A percentile compares a stretch with the other conserved stretches of the same genome.
Evolutionary conservation across 768 basidiomycete species (phyloP).

Genomic region (Artomyces pyxidatus): DNA sequence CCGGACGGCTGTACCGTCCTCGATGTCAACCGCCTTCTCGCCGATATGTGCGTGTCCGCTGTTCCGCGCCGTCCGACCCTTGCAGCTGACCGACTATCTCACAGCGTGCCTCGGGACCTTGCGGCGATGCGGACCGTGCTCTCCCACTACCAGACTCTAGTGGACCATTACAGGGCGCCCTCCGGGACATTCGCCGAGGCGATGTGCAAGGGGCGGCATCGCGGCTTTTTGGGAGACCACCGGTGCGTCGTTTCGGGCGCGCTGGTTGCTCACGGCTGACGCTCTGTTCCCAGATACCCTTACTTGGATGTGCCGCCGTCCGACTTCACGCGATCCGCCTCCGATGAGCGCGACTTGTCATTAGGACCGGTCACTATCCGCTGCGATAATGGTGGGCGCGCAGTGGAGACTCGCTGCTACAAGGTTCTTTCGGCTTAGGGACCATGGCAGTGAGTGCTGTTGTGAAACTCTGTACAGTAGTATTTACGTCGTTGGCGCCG

Average conservation of each 20-base stretch:
- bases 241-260: conserved; percentile 5
- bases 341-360: conserved; percentile 5
- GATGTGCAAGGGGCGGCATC: conserved; percentile 4
- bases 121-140: conserved; percentile 13
- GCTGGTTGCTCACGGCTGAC: not conserved
- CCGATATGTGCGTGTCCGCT: conserved; percentile 13
- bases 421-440: no score
- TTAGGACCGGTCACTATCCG: conserved; percentile 11
- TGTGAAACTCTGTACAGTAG: no score
- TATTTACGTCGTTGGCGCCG: no score
- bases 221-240: conserved; percentile 15
- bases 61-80: not conserved
- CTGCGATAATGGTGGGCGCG: conserved; percentile 5
- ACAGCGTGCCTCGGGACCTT: conserved; percentile 11
- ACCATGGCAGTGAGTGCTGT: no score
- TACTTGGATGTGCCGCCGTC: conserved; percentile 12
- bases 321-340: conserved; percentile 3
- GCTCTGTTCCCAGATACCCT: conserved; percentile 7
- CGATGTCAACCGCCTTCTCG: conserved; percentile 15
- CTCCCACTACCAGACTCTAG: conserved; percentile 14
- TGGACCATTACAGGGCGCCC: conserved; percentile 8
- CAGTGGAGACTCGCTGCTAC: no score
- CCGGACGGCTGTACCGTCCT: conserved; percentile 16
- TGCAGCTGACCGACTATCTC: not conserved
- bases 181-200: conserved; percentile 4